phyloP scores from a whole-genome alignment of 202 grass and related monocot species.

The Setaria italica region DNA sequence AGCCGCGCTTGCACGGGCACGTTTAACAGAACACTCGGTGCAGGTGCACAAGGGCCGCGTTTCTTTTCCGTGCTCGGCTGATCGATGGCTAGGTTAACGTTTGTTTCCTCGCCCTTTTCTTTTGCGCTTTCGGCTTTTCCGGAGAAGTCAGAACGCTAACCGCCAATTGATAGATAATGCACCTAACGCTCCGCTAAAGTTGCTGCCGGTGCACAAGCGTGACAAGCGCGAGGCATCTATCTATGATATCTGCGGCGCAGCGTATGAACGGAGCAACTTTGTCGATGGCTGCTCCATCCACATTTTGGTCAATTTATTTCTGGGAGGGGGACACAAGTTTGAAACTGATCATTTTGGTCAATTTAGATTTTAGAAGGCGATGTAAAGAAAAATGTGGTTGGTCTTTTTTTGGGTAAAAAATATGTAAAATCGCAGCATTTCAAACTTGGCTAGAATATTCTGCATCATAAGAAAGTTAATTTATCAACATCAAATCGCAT shows the following conservation, averaged over 20 bases:
- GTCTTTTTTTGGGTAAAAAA: no score
- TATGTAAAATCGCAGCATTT: neutral
- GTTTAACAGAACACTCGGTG: neutral
- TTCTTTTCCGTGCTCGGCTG: neutral
- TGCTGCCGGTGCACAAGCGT: neutral
- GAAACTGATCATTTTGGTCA: neutral
- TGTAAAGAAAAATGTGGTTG: neutral
- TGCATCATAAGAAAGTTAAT: neutral
- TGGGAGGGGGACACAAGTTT: neutral
- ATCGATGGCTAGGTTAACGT: neutral
- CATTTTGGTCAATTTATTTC: neutral
- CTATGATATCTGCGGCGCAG: neutral
- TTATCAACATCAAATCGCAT: neutral
- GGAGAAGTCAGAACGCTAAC: neutral
- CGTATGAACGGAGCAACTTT: neutral
- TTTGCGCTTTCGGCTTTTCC: neutral
- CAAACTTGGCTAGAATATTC: neutral
- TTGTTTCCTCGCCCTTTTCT: neutral
- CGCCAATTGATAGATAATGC: neutral
- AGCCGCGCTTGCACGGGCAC: neutral
- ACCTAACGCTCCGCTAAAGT: neutral
- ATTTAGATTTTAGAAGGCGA: neutral
- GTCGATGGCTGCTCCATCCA: neutral
- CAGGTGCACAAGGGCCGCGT: neutral
- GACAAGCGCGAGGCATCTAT: neutral